Base-by-base conservation (phyloP, 2,329 filamentous ascomycete species). In the Colletotrichum sublineola region DNA sequence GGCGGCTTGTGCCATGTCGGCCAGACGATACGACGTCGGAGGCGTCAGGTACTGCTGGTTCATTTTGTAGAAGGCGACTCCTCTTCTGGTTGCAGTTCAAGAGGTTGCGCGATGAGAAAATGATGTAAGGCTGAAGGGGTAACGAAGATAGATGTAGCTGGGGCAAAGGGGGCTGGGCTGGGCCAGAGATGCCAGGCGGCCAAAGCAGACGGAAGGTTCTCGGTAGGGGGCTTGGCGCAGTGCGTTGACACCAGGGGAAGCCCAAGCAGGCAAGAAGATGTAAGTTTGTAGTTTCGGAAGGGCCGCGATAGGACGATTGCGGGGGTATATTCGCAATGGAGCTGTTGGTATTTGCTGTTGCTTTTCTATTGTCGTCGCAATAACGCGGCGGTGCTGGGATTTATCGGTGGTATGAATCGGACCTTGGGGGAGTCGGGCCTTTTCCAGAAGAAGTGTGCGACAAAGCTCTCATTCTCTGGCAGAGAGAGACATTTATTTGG, bases 21-120 rank as follows among this genome's bases (percentile, higher is more conserved):
- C 77, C 73, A 86, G 78, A 74, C 86, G 84, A 74, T 84, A 84
- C 60, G 86, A 85, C 67, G 82, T 81, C 74, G 86, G 85, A 75
- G 82, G 81, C 57, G 82, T 78, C 82, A 81, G 67, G 79, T 80
- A 81, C 78, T 63, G 73, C 55, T 74, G 71, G 38, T 58, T 46
- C 73, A 75, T 75, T 64, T 33, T 48, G 52, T 83, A 73, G 77
- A 80, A 24, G 52, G 38, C 38, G 14, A 12, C 62, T 53, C 52
- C 24, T 29, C 29, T 53, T 24, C 6, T n/a, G 6, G 24, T 4
- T 11, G n/a, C 12, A 38, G 31, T 24, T 11, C 8, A 11, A 29
- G 24, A 18, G 29, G 46, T 12, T n/a, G 33, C 48, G 62, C 38
- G 12, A 12, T n/a, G 29, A 40, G 9, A 15, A 12, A 40, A 36